A percentile compares a stretch with the other conserved stretches of the same genome.
Evolutionary conservation across 2,329 filamentous ascomycete species (phyloP).

Genomic region (Colletotrichum trifolii): DNA sequence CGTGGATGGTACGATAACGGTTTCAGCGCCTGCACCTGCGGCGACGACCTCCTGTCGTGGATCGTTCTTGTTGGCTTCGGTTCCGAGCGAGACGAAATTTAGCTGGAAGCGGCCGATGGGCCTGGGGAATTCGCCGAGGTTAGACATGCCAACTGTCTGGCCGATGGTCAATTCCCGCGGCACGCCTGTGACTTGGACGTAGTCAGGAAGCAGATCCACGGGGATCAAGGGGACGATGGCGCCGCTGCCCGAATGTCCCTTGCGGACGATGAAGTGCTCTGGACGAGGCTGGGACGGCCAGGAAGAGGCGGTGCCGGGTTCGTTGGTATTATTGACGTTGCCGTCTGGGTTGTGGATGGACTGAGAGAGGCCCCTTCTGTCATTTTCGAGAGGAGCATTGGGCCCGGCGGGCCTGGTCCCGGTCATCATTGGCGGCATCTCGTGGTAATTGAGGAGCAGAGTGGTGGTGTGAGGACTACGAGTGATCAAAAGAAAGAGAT

Average conservation of each 20-base stretch:
- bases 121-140: conserved; percentile 47
- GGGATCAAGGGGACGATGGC: conserved; percentile 65
- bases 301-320: no score
- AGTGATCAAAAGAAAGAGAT: neutral
- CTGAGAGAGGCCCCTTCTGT: conserved; percentile 26
- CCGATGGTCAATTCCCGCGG: conserved; percentile 53
- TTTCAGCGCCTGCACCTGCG: no score
- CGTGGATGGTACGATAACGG: no score
- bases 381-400: neutral
- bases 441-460: neutral
- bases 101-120: conserved; percentile 35
- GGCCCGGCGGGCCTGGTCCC: neutral
- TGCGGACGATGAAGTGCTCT: conserved; percentile 54
- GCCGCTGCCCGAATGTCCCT: conserved; percentile 40
- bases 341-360: conserved; percentile 33
- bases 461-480: neutral
- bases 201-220: conserved; percentile 61
- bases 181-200: conserved; percentile 55
- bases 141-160: conserved; percentile 52
- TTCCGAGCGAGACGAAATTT: neutral
- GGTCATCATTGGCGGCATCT: conserved; percentile 2
- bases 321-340: neutral
- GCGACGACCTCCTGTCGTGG: neutral
- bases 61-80: neutral
- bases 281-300: conserved; percentile 36